Base-by-base conservation (phyloP, 192 early-diverging fungal genomes). In the Phlyctochytrium bullatum region DNA sequence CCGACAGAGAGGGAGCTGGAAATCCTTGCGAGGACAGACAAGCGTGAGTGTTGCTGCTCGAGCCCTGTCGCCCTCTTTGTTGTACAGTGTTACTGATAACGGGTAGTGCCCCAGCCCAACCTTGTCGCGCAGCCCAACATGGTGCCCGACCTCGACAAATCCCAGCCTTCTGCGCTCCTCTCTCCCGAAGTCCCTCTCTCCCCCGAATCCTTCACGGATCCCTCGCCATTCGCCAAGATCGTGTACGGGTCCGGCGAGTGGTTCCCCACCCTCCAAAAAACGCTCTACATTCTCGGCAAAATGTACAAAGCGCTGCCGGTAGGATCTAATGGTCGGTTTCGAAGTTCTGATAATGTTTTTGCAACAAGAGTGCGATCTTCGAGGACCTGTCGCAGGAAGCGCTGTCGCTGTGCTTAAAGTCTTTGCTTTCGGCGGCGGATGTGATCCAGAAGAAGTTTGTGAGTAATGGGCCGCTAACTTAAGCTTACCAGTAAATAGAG, bases 331-430 rank as follows among this genome's bases (percentile, higher is more conserved):
- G 60, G 4, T 36, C 20, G 47, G 6, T 16, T 51, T 24, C 52
- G 36, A 4, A 50, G 47, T 62, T 35, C 23, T 35, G 2, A n/a
- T n/a, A n/a, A n/a, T n/a, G n/a, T n/a, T n/a, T n/a, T n/a, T n/a
- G n/a, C n/a, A n/a, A 24, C 36, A 64, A 89, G 88, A 71, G 71
- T 24, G 33, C 85, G 6, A 88, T 91, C n/a, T 94, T 94, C 69
- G 90, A 93, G 52, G 93, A 93, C 71, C 70, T 94, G 10, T 88
- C 92, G 2, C 91, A 94, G 62, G 93, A 94, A 65, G 91, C 88
- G 10, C 86, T 94, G 25, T 82, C 86, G 30, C 70, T 85, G 29
- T 94, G 93, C 63, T 75, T 81, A 0, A 63, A 80, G 30, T 86
- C 87, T 0, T 68, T 94, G 35, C 52, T 80, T 30, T 59, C 28